Evolutionary conservation across 1,284 basidiomycete species (phyloP).

Genomic region (Pseudozyma pruni): DNA sequence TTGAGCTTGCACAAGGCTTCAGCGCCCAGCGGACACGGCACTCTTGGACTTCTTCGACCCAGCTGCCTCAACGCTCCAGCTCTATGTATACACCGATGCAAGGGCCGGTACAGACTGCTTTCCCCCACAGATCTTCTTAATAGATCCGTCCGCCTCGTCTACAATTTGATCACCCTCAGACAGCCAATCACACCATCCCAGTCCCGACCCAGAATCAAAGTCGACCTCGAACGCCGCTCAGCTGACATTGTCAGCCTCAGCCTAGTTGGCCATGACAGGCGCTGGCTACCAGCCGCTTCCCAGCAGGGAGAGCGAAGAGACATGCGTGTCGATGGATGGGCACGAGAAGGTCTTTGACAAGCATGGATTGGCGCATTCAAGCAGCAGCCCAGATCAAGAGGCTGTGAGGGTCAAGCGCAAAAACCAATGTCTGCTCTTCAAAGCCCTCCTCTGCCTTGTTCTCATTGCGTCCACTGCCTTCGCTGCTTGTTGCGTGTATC

Average conservation of each 20-base stretch:
- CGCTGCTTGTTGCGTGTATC: constrained; percentile 22
- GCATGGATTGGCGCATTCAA: neutral
- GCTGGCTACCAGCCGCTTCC: constrained; percentile 39
- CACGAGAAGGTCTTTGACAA: constrained; percentile 12
- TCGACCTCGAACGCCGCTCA: neutral
- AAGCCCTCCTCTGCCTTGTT: constrained; percentile 20
- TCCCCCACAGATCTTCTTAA: no score
- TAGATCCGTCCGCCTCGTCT: no score
- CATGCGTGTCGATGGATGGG: constrained; percentile 14
- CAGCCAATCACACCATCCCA: no score
- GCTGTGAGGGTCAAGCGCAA: neutral
- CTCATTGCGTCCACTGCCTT: constrained; percentile 17
- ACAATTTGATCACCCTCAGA: no score
- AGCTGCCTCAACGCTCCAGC: no score
- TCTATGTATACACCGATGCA: no score
- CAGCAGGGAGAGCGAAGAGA: constrained; percentile 38
- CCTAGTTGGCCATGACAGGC: constrained; percentile 23
- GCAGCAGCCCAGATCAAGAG: neutral
- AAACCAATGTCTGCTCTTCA: constrained; percentile 15
- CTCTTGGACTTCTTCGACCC: no score
- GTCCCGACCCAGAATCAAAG: no score
- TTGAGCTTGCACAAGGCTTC: no score
- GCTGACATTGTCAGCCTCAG: constrained; percentile 10
- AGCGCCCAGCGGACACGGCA: no score
- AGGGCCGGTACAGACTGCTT: no score